Base-by-base conservation (phyloP, 2,329 filamentous ascomycete genomes). In the Microdochium bolleyi region DNA sequence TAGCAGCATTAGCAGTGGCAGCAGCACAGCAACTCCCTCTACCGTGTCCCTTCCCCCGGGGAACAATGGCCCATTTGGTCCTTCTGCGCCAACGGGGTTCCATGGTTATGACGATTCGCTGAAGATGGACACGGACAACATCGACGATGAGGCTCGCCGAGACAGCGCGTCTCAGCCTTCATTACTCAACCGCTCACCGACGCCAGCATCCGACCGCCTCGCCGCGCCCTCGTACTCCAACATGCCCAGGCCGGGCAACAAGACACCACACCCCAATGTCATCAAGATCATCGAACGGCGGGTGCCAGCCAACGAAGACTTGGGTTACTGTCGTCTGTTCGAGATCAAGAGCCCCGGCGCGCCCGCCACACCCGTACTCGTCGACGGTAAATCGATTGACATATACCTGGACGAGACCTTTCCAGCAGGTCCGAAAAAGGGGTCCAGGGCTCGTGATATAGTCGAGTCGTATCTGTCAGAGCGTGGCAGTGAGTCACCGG, bases 221-320 rank as follows among this genome's bases (percentile, higher is more conserved):
- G 27, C 10, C 11, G 24, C 49, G 3, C 49, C 56, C 2, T 41
- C 55, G 32, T 51, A 54, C 46, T 58, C 55, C 49, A 49, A 55
- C 32, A 48, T 56, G 32, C 53, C 51, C 11, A 56, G 22, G 19
- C 19, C 57, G 14, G 53, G 60, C 19, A 53, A 58, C 1, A 51
- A 56, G 1, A 65, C 70, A 0, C 59, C 67, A 0, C 83, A 80
- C 53, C 79, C 80, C 2, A 72, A 72, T 24, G 72, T 78, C 9
- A 66, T 83, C 54, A 82, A 82, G 60, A 66, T 83, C 44, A 68
- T 78, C 51, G 80, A 83, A 62, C 73, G 77, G 14, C 78, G 79
- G 16, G 63, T 74, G 19, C 52, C 62, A 7, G 61, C 57, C 21
- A 59, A 65, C 16, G 61, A 67, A 1, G 60, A 65, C 1, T 57